phyloP scores from a whole-genome alignment of 2,329 filamentous ascomycete genomes.

The Paecilomyces variotii region DNA sequence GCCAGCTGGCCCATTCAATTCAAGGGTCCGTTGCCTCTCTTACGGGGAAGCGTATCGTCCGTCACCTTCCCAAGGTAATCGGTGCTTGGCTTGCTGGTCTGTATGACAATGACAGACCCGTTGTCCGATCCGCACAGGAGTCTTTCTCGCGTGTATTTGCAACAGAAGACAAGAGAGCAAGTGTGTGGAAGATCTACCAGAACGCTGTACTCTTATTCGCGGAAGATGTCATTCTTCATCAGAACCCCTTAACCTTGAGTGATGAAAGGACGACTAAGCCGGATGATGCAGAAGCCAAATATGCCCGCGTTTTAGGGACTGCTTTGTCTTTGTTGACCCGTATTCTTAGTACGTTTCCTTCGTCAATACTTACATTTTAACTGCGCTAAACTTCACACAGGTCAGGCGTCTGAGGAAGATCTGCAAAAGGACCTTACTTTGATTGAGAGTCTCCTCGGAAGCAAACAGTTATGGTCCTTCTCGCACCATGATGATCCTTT shows the following conservation, averaged over 20 bases:
- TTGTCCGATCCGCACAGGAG: slow-evolving; percentile 67
- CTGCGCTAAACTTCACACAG: slow-evolving; percentile 16
- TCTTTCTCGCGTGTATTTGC: slow-evolving; percentile 68
- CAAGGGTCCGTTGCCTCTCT: slow-evolving; percentile 55
- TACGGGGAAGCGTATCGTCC: slow-evolving; percentile 74
- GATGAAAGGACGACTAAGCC: slow-evolving; percentile 76
- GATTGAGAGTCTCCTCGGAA: slow-evolving; percentile 60
- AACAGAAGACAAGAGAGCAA: slow-evolving; percentile 67
- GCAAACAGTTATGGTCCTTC: slow-evolving; percentile 55
- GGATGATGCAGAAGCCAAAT: slow-evolving; percentile 82
- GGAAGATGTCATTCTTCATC: slow-evolving; percentile 64
- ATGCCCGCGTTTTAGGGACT: slow-evolving; percentile 65
- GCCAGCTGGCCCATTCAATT: slow-evolving; percentile 72
- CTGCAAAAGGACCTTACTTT: slow-evolving; percentile 51
- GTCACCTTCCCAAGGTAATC: slow-evolving; percentile 65
- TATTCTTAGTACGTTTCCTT: slow-evolving; percentile 37
- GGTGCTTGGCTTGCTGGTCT: slow-evolving; percentile 86
- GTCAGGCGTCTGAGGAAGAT: slow-evolving; percentile 37
- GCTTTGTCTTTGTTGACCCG: slow-evolving; percentile 48
- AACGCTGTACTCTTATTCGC: slow-evolving; percentile 74
- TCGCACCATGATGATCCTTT: slow-evolving; percentile 48
- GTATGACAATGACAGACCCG: slow-evolving; percentile 75
- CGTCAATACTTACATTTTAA: neutral
- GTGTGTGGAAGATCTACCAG: slow-evolving; percentile 77
- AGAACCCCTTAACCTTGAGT: slow-evolving; percentile 74